phyloP scores from a whole-genome alignment of 805 yeast genomes.

The Zygotorulaspora danielsina region DNA sequence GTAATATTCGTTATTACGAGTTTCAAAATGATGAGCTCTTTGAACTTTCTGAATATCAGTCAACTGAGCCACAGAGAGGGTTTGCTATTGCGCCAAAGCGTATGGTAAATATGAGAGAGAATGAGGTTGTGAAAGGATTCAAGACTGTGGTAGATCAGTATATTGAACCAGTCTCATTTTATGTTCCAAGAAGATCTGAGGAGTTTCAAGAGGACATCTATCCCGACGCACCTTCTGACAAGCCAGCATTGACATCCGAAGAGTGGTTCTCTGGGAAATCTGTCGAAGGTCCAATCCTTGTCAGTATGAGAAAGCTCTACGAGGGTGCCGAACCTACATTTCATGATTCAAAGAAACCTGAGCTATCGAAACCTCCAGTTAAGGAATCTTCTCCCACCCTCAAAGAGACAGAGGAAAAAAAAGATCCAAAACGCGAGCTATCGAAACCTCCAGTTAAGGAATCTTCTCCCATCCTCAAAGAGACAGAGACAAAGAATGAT shows the following conservation, averaged over 20 bases:
- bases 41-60: constrained; percentile 83
- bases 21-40: constrained; percentile 76
- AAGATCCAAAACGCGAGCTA: constrained; percentile 6
- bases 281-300: constrained; percentile 76
- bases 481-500: constrained; percentile 15
- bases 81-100: constrained; percentile 86
- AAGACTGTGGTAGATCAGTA: constrained; percentile 82
- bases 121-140: constrained; percentile 76
- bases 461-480: constrained; percentile 3
- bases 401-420: constrained; percentile 37
- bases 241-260: constrained; percentile 71
- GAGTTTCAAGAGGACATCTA: constrained; percentile 88
- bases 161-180: constrained; percentile 88
- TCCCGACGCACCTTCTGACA: constrained; percentile 81
- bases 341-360: constrained; percentile 32
- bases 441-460: constrained; percentile 15
- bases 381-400: constrained; percentile 10
- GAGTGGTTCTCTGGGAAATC: constrained; percentile 79
- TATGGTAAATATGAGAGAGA: constrained; percentile 70
- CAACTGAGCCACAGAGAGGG: constrained; percentile 94
- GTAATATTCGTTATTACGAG: constrained; percentile 92
- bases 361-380: constrained; percentile 15
- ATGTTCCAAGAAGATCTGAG: constrained; percentile 92
- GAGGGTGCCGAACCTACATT: constrained; percentile 65
- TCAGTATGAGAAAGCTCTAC: constrained; percentile 70